Evolutionary conservation across 208 protist genomes (phyloP), one percentile per base, ranked within the genome.

Genomic region (Naegleria fowleri): DNA sequence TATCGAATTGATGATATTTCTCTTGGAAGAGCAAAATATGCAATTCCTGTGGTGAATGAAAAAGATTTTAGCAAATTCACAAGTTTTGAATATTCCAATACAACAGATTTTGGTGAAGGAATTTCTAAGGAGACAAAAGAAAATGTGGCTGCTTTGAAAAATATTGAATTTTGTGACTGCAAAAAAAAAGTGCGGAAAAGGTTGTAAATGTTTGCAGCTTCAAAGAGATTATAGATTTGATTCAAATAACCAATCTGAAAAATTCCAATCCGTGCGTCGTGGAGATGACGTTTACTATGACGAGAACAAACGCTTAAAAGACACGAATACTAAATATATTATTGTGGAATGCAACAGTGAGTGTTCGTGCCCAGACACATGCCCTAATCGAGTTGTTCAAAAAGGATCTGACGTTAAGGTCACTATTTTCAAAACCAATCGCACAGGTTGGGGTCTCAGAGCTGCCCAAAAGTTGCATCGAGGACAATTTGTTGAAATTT

Each of bases 391-490:
- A 5, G 41, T 88, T 15, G 43, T 88, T 25, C 85, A 88, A 38
- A 1, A 39, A 58, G 85, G 85, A 58, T 33, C 15, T 39, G 11
- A 33, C 16, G 22, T 40, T 51, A 67, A 67, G 40, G 3, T 89
- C 4, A 5, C 5, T 36, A 33, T 89, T 19, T 89, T 67, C 25
- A 36, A 67, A 40, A 89, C 86, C 11, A 41, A 41, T 4, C 36
- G 67, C 67, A 89, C 13, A 67, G 86, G 86, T 41, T 89, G 86
- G 86, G 86, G 86, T 36, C 5, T 89, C 22, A 55, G 48, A 67
- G 51, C 86, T 7, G 16, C 25, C 19, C 39, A 67, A 29, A 33
- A 16, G 7, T n/a, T 89, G 0, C 0, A 33, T 40, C 16, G 9
- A 52, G 48, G 51, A 13, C 33, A 89, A 40, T 89, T 89, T 25